These are phyloP conservation scores for Daldinia sp. DNA, from an alignment of 2,329 filamentous ascomycete genomes.

Conservation along the genomic window DNA sequence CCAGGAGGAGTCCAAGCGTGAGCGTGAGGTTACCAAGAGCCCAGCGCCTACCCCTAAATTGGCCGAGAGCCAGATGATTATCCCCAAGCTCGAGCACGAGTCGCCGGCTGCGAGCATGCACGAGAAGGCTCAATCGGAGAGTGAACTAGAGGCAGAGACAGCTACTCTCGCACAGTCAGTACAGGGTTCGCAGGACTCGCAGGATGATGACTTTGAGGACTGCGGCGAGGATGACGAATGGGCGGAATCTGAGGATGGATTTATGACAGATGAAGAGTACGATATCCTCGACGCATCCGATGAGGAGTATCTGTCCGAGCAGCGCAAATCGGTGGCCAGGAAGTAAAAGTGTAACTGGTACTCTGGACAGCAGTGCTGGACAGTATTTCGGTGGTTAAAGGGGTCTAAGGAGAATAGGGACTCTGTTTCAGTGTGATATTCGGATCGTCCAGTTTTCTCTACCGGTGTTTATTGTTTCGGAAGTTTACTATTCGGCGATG, in stretches of 20 bases:
- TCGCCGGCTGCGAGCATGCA: constrained; percentile 86
- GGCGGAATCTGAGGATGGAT: constrained; percentile 75
- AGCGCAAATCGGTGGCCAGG: constrained; percentile 55
- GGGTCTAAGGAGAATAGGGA: constrained; percentile 12
- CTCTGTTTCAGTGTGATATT: constrained; percentile 26
- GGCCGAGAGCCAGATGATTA: constrained; percentile 83
- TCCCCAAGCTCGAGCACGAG: constrained; percentile 96
- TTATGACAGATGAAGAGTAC: constrained; percentile 97
- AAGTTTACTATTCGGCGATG: constrained; percentile 20
- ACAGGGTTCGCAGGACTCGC: constrained; percentile 39
- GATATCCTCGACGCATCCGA: constrained; percentile 96
- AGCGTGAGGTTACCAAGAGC: constrained; percentile 41
- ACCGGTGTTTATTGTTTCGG: constrained; percentile 15
- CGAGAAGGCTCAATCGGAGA: constrained; percentile 68
- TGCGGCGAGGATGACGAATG: constrained; percentile 70
- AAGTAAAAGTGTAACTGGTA: constrained; percentile 41
- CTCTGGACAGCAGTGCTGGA: background rate
- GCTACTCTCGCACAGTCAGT: constrained; percentile 51
- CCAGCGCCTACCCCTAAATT: constrained; percentile 37
- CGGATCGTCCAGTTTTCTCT: constrained; percentile 14
- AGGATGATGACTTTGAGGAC: constrained; percentile 65
- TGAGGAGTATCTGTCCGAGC: constrained; percentile 78
- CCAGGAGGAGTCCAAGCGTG: constrained; percentile 54
- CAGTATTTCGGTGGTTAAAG: background rate
- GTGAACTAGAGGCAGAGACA: constrained; percentile 61